Percentiles rank a stretch among this genome's conserved stretches.
phyloP scores from a whole-genome alignment of 805 yeast species.

The Phaffomyces opuntiae region DNA sequence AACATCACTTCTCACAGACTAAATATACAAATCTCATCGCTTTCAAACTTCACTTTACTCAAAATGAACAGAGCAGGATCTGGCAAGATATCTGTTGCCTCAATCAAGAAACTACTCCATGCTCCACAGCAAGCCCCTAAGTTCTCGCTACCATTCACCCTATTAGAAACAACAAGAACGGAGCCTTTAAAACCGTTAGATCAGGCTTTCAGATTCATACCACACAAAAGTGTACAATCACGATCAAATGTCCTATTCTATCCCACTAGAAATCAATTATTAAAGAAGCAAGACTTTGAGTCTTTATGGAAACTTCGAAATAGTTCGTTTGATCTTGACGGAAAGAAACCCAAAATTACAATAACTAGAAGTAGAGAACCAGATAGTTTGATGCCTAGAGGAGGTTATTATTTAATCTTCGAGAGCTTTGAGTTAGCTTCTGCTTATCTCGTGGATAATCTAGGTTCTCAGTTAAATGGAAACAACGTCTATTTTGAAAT shows the following conservation, averaged over 20 bases:
- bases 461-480: constrained; percentile 45
- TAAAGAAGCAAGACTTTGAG: constrained; percentile 33
- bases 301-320: constrained; percentile 27
- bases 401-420: constrained; percentile 50
- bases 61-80: too few species aligned
- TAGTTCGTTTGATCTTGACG: constrained; percentile 24
- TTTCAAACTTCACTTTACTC: too few species aligned
- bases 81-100: too few species aligned
- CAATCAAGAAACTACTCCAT: too few species aligned
- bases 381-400: constrained; percentile 33
- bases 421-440: constrained; percentile 40
- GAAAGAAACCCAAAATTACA: constrained; percentile 24
- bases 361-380: constrained; percentile 46
- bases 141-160: too few species aligned
- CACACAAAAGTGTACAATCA: background rate
- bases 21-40: too few species aligned
- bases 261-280: constrained; percentile 31
- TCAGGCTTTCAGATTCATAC: constrained; percentile 1
- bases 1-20: too few species aligned
- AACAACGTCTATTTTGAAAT: constrained; percentile 38
- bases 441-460: constrained; percentile 43
- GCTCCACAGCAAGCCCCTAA: too few species aligned
- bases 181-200: background rate
- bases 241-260: constrained; percentile 31
- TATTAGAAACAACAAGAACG: too few species aligned